phyloP scores from a whole-genome alignment of 1,284 basidiomycete species.

The Gastroboletus turbinatus region DNA sequence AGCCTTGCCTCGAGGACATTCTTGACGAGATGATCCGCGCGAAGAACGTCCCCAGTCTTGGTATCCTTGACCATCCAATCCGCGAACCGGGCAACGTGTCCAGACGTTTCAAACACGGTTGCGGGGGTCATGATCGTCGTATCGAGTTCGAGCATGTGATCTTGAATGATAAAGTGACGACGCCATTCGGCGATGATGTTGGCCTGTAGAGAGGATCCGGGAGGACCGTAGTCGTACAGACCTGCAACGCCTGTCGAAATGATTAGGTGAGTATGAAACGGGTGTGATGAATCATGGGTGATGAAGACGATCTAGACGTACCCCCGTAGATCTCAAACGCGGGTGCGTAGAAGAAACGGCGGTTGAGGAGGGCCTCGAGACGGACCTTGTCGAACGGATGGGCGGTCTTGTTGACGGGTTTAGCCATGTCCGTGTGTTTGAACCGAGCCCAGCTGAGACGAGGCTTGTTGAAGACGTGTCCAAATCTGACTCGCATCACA shows the following conservation, averaged over 20 bases:
- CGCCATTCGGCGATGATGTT: constrained; percentile 98
- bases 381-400: constrained; percentile 89
- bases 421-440: constrained; percentile 26
- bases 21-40: constrained; percentile 97
- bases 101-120: constrained; percentile 95
- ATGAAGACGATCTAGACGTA: constrained; percentile 34
- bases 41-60: constrained; percentile 93
- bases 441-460: background rate
- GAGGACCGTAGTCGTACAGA: constrained; percentile 94
- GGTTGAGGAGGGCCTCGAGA: constrained; percentile 86
- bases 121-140: constrained; percentile 97
- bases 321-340: constrained; percentile 99
- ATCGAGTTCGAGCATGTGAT: constrained; percentile 98
- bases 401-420: constrained; percentile 73
- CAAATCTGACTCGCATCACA: constrained; percentile 31
- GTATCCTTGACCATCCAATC: constrained; percentile 99
- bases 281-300: background rate
- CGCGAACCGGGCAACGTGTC: constrained; percentile 97
- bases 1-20: constrained; percentile 89
- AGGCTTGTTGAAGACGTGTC: background rate
- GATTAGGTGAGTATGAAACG: background rate
- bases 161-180: constrained; percentile 97
- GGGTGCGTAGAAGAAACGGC: constrained; percentile 97
- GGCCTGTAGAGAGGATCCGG: constrained; percentile 93
- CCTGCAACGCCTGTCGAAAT: constrained; percentile 85